Evolutionary conservation across 306 rosid genomes (phyloP).

Genomic region (Quillaja saponaria): DNA sequence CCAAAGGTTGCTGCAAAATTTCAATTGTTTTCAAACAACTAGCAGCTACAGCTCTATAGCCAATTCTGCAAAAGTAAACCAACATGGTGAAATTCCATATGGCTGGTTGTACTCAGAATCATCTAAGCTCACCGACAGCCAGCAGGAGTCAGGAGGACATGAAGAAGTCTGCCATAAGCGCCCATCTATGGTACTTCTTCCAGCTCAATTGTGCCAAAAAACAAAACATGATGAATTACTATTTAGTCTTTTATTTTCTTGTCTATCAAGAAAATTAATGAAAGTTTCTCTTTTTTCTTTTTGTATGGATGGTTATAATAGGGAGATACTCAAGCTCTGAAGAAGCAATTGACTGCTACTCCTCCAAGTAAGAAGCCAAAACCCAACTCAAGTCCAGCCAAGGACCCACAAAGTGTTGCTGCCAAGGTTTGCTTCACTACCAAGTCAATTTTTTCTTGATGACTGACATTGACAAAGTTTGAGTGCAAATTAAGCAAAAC

Average conservation of each 20-base stretch:
- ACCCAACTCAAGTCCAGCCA: slow-evolving; percentile 55
- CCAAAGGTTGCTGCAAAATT: slow-evolving; percentile 37
- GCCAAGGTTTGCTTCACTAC: slow-evolving; percentile 73
- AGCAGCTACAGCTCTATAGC: slow-evolving; percentile 41
- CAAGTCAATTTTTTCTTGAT: slow-evolving; percentile 19
- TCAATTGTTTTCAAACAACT: slow-evolving; percentile 52
- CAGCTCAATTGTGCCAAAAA: background rate
- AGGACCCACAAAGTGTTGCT: slow-evolving; percentile 88
- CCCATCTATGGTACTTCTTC: slow-evolving; percentile 43
- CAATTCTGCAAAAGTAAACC: slow-evolving; percentile 38
- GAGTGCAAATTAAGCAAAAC: slow-evolving; percentile 23
- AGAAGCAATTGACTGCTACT: slow-evolving; percentile 54
- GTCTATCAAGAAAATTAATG: background rate
- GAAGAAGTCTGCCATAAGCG: slow-evolving; percentile 52
- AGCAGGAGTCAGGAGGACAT: slow-evolving; percentile 38
- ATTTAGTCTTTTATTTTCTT: too few species aligned
- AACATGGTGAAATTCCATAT: slow-evolving; percentile 40
- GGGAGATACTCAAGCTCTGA: slow-evolving; percentile 54
- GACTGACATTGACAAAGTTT: background rate
- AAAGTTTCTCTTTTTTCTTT: background rate
- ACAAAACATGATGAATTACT: too few species aligned
- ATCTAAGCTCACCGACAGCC: slow-evolving; percentile 37
- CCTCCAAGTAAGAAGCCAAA: slow-evolving; percentile 47
- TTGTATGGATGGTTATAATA: slow-evolving; percentile 16
- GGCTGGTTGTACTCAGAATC: slow-evolving; percentile 64